A percentile compares a stretch with the other conserved stretches of the same genome.
phyloP scores from a whole-genome alignment of 768 basidiomycete species.

The Cyclocybe aegerita region DNA sequence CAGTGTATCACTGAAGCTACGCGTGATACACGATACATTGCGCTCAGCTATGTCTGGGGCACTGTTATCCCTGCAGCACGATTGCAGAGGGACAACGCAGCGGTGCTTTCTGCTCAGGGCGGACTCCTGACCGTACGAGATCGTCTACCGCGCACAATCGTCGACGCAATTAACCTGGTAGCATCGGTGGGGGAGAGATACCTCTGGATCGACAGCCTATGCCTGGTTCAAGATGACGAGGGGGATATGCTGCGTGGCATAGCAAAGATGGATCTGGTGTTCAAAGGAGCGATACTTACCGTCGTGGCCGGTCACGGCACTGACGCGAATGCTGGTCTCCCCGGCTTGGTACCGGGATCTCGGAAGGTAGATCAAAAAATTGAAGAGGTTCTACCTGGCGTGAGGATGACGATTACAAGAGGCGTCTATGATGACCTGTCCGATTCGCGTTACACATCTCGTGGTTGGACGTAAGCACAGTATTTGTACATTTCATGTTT shows the following conservation, averaged over 20 bases:
- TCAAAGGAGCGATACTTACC: conserved; percentile 1
- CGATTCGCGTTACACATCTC: background rate
- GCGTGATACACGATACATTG: background rate
- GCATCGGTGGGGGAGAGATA: conserved; percentile 3
- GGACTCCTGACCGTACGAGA: background rate
- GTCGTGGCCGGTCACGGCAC: background rate
- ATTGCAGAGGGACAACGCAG: background rate
- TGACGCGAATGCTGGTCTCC: background rate
- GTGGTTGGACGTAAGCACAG: conserved; percentile 2
- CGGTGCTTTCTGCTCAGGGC: background rate
- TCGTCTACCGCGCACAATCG: background rate
- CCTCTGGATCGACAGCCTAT: conserved; percentile 7
- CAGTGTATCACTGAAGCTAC: background rate
- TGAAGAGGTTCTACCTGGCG: background rate
- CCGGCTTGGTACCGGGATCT: background rate
- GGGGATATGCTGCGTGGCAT: conserved; percentile 6
- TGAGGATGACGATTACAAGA: background rate
- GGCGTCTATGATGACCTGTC: conserved; percentile 1
- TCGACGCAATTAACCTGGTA: conserved; percentile 2
- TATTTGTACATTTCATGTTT: background rate
- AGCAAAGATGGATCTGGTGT: conserved; percentile 3
- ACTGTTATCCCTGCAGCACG: background rate
- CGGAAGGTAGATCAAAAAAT: background rate
- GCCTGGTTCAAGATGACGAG: conserved; percentile 1
- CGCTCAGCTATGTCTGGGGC: conserved; percentile 6